Conservation (phyloP, 192 early-diverging fungal species). For the Chytriomyces confervae region DNA sequence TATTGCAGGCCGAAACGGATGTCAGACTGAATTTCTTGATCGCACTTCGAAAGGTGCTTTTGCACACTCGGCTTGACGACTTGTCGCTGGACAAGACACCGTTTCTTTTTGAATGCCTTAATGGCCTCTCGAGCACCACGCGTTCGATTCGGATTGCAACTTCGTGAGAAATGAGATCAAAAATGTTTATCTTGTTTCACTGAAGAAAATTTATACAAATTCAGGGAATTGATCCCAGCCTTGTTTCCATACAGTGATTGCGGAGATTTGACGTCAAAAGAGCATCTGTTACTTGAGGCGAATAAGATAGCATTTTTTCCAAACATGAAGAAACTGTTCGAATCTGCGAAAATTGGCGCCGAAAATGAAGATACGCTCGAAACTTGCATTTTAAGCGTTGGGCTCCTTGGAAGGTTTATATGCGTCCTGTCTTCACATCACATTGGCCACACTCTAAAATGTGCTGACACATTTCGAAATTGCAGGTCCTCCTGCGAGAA, state of each 20-base stretch:
- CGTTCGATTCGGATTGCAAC: slow-evolving; percentile 8
- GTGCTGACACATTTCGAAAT: background rate
- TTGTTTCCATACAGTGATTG: slow-evolving; percentile 21
- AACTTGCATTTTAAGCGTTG: slow-evolving; percentile 22
- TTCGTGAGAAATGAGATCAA: slow-evolving; percentile 12
- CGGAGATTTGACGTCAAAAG: slow-evolving; percentile 17
- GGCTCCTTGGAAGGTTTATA: slow-evolving; percentile 20
- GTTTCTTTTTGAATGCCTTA: slow-evolving; percentile 1
- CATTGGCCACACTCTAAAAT: background rate
- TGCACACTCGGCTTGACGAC: slow-evolving; percentile 1
- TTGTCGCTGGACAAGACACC: slow-evolving; percentile 1
- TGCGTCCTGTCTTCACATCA: background rate
- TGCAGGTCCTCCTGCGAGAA: slow-evolving; percentile 17
- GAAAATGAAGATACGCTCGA: slow-evolving; percentile 9
- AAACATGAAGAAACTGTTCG: slow-evolving; percentile 21
- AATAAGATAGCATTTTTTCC: slow-evolving; percentile 24
- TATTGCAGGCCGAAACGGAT: slow-evolving; percentile 8
- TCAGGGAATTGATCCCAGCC: slow-evolving; percentile 12
- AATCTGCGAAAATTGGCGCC: background rate
- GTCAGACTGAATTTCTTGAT: background rate
- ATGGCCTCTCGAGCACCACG: slow-evolving; percentile 15
- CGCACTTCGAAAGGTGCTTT: slow-evolving; percentile 1
- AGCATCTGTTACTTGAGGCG: slow-evolving; percentile 13
- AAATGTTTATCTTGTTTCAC: background rate
- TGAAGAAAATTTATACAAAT: background rate